phyloP scores from a whole-genome alignment of 768 basidiomycete genomes.

The Lentinula boryana region DNA sequence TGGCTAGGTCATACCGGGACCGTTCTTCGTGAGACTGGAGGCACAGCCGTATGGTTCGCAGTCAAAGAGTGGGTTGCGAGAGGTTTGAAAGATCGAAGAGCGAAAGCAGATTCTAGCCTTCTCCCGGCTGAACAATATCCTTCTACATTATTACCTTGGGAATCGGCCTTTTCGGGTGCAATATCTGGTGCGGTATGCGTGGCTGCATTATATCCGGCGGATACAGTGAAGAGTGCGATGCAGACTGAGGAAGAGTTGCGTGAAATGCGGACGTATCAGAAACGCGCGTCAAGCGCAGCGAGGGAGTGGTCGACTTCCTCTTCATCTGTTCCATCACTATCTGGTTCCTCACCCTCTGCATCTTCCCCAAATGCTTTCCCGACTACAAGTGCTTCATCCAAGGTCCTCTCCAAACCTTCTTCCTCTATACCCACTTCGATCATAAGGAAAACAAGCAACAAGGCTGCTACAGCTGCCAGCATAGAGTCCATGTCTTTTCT shows the following conservation, averaged over 20 bases:
- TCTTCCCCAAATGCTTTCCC: not conserved
- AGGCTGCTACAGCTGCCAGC: not conserved
- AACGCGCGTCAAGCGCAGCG: constrained; percentile 3
- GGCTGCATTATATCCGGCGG: constrained; percentile 82
- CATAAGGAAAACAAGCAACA: constrained; percentile 15
- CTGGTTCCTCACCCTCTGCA: not conserved
- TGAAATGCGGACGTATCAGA: constrained; percentile 23
- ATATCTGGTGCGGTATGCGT: constrained; percentile 77
- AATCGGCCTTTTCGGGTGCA: constrained; percentile 77
- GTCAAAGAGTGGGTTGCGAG: constrained; percentile 76
- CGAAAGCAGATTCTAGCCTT: not conserved
- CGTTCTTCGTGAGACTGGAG: constrained; percentile 88
- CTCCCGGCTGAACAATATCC: not conserved
- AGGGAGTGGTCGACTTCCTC: constrained; percentile 8
- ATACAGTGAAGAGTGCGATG: constrained; percentile 85
- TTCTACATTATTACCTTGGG: constrained; percentile 48
- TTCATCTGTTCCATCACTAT: not conserved
- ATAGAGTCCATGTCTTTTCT: constrained; percentile 34
- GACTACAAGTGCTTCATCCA: not conserved
- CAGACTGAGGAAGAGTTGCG: constrained; percentile 85
- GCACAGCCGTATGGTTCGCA: constrained; percentile 86
- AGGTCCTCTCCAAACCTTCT: not conserved
- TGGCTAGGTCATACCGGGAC: constrained; percentile 97
- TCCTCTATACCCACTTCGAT: constrained; percentile 9
- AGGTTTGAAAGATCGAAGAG: constrained; percentile 44